Evolutionary conservation across 345 rosid genomes (phyloP), one percentile per base, ranked within the genome.

Genomic region (Odontarrhena argentea): DNA sequence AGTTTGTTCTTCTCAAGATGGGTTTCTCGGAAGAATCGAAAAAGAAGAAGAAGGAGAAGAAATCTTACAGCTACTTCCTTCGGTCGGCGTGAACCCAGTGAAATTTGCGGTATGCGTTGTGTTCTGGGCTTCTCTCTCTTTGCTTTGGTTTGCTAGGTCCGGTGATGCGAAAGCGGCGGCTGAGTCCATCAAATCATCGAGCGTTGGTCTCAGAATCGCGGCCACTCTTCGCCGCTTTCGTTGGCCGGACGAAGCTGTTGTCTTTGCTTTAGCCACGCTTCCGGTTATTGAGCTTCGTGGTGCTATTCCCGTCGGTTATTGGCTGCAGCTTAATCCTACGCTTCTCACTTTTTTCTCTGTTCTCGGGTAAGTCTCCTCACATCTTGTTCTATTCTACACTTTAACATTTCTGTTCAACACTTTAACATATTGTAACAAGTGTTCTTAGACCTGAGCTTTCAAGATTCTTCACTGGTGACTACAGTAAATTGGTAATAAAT

Each of bases 251-350:
- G 87, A 87, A 69, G 85, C 88, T 43, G 94, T 87, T 28, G 98
- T 89, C 22, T 89, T 93, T 74, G 82, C 96, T 43, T 89, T 93
- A 13, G 94, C 98, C 25, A 93, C 96, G 10, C 92, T 90, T 59
- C 98, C 97, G 1, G 76, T 93, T 56, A 69, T 93, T 49, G 98
- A 93, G 78, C 98, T 93, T 46, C 96, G 97, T 36, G 94, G 98
- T 57, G 98, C 97, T 42, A 90, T 87, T 32, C 98, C 97, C 3
- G 96, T 93, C 44, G 98, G 98, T 60, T 90, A 93, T 65, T 93
- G 98, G 98, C 79, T 93, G 96, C 92, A 86, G 55, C 94, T 93
- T 9, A 81, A 82, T 34, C 98, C 97, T 10, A 18, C 24, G 0
- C 57, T 63, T 56, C 78, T 90, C 44, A 93, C 92, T 1, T 67